Conservation (phyloP, 495 filamentous ascomycete genomes). For the Xylaria sp. region DNA sequence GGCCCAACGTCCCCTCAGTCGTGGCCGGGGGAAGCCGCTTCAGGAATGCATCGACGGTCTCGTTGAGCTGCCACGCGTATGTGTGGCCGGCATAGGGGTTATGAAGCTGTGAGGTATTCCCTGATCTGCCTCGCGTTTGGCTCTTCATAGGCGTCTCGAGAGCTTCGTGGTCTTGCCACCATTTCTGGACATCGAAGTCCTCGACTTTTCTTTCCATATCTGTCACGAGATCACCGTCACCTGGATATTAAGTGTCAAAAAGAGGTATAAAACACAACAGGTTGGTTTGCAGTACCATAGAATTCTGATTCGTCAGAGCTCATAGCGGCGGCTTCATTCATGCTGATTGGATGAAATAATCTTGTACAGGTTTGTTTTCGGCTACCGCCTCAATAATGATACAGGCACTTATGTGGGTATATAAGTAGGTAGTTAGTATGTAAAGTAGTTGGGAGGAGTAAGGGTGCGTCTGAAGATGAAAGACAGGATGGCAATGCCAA, state of each 20-base stretch:
- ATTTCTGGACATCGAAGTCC: conserved; percentile 54
- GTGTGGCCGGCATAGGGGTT: conserved; percentile 54
- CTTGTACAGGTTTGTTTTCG: background rate
- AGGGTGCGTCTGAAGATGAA: background rate
- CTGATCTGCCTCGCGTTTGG: conserved; percentile 30
- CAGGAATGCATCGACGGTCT: conserved; percentile 69
- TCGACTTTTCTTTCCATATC: conserved; percentile 42
- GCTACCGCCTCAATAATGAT: background rate
- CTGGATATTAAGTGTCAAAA: conserved; percentile 42
- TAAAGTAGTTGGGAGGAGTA: background rate
- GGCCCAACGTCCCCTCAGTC: conserved; percentile 46
- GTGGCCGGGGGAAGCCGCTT: conserved; percentile 69
- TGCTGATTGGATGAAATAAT: background rate
- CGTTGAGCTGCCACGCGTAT: conserved; percentile 60
- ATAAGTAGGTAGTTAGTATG: background rate
- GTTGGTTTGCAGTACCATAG: conserved; percentile 60
- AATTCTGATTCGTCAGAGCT: conserved; percentile 77
- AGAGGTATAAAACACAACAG: background rate
- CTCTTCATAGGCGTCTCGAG: conserved; percentile 37
- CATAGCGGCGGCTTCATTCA: conserved; percentile 25
- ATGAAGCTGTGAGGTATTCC: conserved; percentile 36
- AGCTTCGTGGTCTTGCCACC: conserved; percentile 48
- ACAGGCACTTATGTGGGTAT: background rate
- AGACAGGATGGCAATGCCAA: background rate
- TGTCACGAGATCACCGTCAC: conserved; percentile 56